These are phyloP conservation scores for Cupressus sempervirens DNA, from an alignment of 75 land plant genomes.

Conservation along the genomic window DNA sequence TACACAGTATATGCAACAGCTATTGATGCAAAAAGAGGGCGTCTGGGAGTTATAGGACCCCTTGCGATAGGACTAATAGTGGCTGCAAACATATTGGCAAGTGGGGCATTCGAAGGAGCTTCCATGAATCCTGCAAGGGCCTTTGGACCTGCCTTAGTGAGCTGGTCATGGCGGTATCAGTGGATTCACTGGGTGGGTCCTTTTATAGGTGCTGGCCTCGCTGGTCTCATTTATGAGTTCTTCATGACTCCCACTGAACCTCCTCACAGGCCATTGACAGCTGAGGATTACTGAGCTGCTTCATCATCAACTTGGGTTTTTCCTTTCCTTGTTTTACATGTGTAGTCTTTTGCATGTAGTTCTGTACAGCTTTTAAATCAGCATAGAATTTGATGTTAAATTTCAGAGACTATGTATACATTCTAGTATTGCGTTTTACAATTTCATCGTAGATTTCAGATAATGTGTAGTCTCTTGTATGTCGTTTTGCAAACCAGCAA, in stretches of 20 bases:
- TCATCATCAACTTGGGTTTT: neutral
- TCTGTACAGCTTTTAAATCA: too few species aligned
- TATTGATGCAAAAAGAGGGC: slow-evolving; percentile 53
- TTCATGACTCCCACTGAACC: neutral
- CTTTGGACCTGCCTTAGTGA: slow-evolving; percentile 17
- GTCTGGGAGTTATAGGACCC: slow-evolving; percentile 49
- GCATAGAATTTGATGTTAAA: too few species aligned
- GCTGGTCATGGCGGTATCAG: neutral
- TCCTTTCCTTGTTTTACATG: neutral
- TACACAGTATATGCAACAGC: slow-evolving; percentile 66
- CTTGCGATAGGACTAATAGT: slow-evolving; percentile 53
- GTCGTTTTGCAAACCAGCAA: too few species aligned
- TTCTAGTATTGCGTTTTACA: too few species aligned
- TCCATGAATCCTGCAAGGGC: slow-evolving; percentile 24
- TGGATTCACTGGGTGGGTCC: slow-evolving; percentile 25
- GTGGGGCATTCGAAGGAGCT: slow-evolving; percentile 19
- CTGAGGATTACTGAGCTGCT: neutral
- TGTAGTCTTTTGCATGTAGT: neutral
- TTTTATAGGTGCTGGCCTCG: neutral
- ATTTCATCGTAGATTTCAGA: too few species aligned
- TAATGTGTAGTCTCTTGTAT: too few species aligned
- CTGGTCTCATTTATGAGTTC: neutral
- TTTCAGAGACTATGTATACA: too few species aligned
- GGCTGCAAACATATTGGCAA: neutral
- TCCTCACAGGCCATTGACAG: neutral